phyloP scores from a whole-genome alignment of 2,329 filamentous ascomycete genomes.

The Colletotrichum sp. region DNA sequence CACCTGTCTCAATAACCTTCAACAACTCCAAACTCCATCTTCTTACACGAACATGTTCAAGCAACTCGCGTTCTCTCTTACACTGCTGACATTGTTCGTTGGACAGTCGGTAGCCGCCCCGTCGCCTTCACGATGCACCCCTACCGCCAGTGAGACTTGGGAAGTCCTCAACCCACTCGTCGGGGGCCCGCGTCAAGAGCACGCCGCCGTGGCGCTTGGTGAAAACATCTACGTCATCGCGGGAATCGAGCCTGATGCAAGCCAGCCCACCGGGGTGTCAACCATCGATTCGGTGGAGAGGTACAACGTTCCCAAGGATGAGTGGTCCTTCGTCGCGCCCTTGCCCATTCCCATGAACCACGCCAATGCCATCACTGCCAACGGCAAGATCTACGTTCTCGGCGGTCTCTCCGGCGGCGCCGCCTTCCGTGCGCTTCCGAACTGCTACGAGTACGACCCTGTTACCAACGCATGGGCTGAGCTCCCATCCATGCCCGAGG shows the following conservation, averaged over 20 bases:
- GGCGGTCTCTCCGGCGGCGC: neutral
- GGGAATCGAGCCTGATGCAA: neutral
- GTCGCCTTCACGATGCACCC: neutral
- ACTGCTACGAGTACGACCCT: neutral
- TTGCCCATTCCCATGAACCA: neutral
- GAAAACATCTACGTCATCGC: neutral
- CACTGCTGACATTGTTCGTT: too few species aligned
- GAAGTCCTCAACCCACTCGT: rapidly evolving
- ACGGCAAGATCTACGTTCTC: neutral
- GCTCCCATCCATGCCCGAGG: neutral
- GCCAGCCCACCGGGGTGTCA: neutral
- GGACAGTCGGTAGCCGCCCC: too few species aligned
- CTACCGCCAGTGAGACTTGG: neutral
- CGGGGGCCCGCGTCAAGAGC: neutral
- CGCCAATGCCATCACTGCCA: neutral
- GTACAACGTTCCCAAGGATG: neutral
- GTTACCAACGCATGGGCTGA: neutral
- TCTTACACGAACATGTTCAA: too few species aligned
- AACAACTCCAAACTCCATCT: neutral
- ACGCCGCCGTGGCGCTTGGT: neutral
- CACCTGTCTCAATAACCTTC: neutral
- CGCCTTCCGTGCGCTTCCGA: neutral
- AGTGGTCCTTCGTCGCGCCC: neutral
- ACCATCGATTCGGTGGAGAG: neutral
- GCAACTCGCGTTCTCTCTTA: too few species aligned